These are phyloP conservation scores for Eremomyces bilateralis DNA, from an alignment of 495 filamentous ascomycete genomes.

Conservation along the genomic window DNA sequence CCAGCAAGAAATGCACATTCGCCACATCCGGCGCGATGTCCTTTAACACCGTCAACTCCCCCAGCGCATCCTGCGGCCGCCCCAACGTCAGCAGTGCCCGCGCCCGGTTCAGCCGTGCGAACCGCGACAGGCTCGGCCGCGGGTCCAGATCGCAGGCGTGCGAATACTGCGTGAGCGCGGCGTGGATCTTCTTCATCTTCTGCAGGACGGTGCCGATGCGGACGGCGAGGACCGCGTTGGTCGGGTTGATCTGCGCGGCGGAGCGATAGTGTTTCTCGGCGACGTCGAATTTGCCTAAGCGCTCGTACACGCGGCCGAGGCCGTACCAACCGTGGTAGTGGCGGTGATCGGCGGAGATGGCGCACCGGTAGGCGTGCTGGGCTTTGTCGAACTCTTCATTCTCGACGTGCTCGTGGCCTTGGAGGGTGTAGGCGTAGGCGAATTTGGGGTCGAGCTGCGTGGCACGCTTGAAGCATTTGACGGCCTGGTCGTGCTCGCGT, in stretches of 20 bases:
- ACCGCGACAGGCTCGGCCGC: slow-evolving; percentile 28
- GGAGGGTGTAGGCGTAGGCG: slow-evolving; percentile 85
- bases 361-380: slow-evolving; percentile 57
- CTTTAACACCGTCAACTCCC: slow-evolving; percentile 62
- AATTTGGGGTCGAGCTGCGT: slow-evolving; percentile 77
- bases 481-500: slow-evolving; percentile 76
- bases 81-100: slow-evolving; percentile 61
- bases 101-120: slow-evolving; percentile 84
- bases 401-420: slow-evolving; percentile 88
- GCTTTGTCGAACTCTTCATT: slow-evolving; percentile 97
- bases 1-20: slow-evolving; percentile 83
- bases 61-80: slow-evolving; percentile 43
- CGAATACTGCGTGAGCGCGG: slow-evolving; percentile 58
- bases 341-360: slow-evolving; percentile 61
- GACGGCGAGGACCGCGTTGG: slow-evolving; percentile 71
- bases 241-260: slow-evolving; percentile 71
- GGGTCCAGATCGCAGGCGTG: slow-evolving; percentile 67
- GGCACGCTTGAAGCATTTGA: slow-evolving; percentile 87
- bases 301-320: slow-evolving; percentile 79
- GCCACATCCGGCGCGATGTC: slow-evolving; percentile 86
- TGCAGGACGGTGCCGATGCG: slow-evolving; percentile 80
- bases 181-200: slow-evolving; percentile 55
- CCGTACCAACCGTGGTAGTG: slow-evolving; percentile 98
- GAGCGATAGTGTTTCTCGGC: slow-evolving; percentile 79
- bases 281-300: slow-evolving; percentile 76